A percentile compares a stretch with the other conserved stretches of the same genome.
phyloP scores from a whole-genome alignment of 2,329 filamentous ascomycete genomes.

The Phaeosphaeriaceae sp. region DNA sequence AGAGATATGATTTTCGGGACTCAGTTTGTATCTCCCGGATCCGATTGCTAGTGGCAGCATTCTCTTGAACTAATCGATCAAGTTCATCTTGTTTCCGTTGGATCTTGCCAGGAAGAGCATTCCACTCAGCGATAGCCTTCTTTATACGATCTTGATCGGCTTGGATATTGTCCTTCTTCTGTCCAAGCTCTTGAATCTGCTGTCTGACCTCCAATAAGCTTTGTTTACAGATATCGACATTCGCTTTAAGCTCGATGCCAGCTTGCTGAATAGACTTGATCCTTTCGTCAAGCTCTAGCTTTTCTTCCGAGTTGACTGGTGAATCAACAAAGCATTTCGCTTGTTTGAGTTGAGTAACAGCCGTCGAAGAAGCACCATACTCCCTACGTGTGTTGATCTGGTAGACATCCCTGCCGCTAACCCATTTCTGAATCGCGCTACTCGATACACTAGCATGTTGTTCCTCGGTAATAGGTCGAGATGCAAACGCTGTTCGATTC shows the following conservation, averaged over 20 bases:
- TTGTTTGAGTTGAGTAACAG: slow-evolving; percentile 64
- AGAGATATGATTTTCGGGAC: slow-evolving; percentile 48
- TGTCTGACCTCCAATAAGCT: slow-evolving; percentile 28
- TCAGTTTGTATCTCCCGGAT: slow-evolving; percentile 58
- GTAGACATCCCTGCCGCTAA: slow-evolving; percentile 64
- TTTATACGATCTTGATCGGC: slow-evolving; percentile 72
- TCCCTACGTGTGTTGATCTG: slow-evolving; percentile 74
- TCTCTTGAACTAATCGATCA: slow-evolving; percentile 48
- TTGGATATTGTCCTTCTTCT: slow-evolving; percentile 50
- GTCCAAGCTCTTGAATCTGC: slow-evolving; percentile 13
- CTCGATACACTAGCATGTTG: slow-evolving; percentile 71
- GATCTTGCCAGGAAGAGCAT: slow-evolving; percentile 73
- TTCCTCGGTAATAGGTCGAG: slow-evolving; percentile 67
- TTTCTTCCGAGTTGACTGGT: slow-evolving; percentile 71
- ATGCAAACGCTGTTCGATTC: slow-evolving; percentile 70
- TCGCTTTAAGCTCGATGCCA: slow-evolving; percentile 37
- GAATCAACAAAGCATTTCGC: slow-evolving; percentile 79
- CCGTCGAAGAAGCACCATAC: slow-evolving; percentile 79
- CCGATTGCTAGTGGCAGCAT: slow-evolving; percentile 53
- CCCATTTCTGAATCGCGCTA: slow-evolving; percentile 69
- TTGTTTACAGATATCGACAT: slow-evolving; percentile 37
- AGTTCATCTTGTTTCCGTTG: slow-evolving; percentile 56
- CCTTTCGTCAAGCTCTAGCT: slow-evolving; percentile 64
- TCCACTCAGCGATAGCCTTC: slow-evolving; percentile 67
- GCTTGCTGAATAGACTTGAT: slow-evolving; percentile 54